Base-by-base conservation (phyloP, 1,284 basidiomycete genomes). In the Paramarasmius palmivorus region DNA sequence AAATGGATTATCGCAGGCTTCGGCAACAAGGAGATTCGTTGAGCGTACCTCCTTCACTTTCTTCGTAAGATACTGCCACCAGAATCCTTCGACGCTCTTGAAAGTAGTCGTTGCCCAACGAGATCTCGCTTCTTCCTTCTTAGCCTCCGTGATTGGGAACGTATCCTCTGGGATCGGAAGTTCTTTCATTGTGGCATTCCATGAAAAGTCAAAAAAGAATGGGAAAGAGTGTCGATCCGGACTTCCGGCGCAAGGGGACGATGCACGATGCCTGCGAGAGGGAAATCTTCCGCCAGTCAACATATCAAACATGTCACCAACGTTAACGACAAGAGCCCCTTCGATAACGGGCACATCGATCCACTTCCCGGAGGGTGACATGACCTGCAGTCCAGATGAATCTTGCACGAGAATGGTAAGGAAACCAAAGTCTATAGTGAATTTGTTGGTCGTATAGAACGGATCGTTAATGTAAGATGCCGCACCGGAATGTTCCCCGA, bases 251-350 rank as follows among this genome's bases (percentile, higher is more conserved):
- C 52, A 14, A 5, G 53, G 57, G 9, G 57, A 51, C 23, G 55
- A n/a, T 37, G 58, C 58, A 29, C 57, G 58, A 46, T 58, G 58
- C 10, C 41, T 42, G 29, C 44, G 49, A 22, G 49, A 52, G 9
- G 44, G 36, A 23, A 56, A 56, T 25, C 58, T 49, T 17, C 57
- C 54, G 29, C 44, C 39, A 3, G 58, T 60, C 19, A 60, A 44
- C 54, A 59, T 58, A 50, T 60, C 58, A 38, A 56, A 50, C 57
- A 60, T 58, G 51, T 60, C 58, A 19, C 58, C 57, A 32, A 60
- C 52, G 46, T 57, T 58, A 32, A 36, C 17, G 29, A 59, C 53
- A 36, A 53, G 51, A 2, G 50, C 34, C 26, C 56, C 47, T 29
- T 57, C 47, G 29, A 56, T 37, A n/a, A 56, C 56, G 35, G 57